Evolutionary conservation across 148 eudicot genomes (phyloP).

Genomic region (Chenopodium quinoa): DNA sequence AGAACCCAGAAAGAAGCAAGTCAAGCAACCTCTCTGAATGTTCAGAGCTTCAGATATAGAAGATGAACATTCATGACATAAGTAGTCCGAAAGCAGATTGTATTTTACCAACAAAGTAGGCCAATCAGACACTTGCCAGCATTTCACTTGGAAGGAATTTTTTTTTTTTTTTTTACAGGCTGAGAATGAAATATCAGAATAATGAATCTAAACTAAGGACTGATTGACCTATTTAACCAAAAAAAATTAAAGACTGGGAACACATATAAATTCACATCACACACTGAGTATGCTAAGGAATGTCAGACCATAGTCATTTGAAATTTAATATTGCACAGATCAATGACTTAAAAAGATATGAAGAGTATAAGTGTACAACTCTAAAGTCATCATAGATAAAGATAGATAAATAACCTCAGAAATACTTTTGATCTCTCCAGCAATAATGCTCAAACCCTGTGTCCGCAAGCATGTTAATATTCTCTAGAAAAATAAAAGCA

Average conservation of each 20-base stretch:
- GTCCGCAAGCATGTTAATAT: conserved; percentile 65
- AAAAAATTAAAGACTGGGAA: background rate
- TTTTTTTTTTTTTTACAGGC: background rate
- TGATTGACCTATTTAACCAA: background rate
- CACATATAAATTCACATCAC: background rate
- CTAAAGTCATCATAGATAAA: background rate
- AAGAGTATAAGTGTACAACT: background rate
- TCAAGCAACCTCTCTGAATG: background rate
- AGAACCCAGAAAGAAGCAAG: background rate
- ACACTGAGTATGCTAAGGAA: background rate
- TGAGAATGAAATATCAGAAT: background rate
- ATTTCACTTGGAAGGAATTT: background rate
- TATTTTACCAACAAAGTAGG: background rate
- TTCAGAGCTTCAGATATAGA: background rate
- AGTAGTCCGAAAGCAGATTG: background rate
- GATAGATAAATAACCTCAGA: conserved; percentile 60
- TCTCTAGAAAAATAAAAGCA: conserved; percentile 46
- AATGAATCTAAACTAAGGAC: background rate
- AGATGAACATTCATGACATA: background rate
- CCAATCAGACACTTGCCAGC: background rate
- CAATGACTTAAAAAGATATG: background rate
- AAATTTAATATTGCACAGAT: background rate
- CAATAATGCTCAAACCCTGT: conserved; percentile 54
- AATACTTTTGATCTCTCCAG: conserved; percentile 42
- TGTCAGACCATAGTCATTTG: no score